Evolutionary conservation across 2,329 filamentous ascomycete genomes (phyloP).

Genomic region (Clarireedia hainanense): DNA sequence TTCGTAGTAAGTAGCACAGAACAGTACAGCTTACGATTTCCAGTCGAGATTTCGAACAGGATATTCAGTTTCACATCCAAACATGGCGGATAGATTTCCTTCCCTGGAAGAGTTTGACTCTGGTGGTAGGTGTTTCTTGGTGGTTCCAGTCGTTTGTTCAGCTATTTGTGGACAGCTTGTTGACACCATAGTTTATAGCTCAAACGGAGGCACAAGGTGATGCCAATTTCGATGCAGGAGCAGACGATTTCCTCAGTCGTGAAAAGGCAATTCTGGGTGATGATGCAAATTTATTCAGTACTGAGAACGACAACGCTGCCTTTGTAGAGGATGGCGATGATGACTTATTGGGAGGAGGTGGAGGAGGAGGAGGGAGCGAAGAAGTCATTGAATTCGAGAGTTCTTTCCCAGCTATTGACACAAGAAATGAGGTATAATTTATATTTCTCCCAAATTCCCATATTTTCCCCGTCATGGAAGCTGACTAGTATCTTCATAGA

Average conservation of each 20-base stretch:
- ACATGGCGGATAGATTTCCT: slow-evolving; percentile 52
- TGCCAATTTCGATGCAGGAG: slow-evolving; percentile 44
- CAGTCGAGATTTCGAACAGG: slow-evolving; percentile 5
- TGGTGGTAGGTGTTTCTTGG: slow-evolving; percentile 32
- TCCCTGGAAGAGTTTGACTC: slow-evolving; percentile 52
- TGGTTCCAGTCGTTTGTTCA: slow-evolving; percentile 3
- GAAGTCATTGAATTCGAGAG: slow-evolving; percentile 61
- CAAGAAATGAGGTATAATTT: slow-evolving; percentile 59
- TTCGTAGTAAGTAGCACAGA: not conserved
- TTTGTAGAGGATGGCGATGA: slow-evolving; percentile 59
- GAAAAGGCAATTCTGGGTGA: slow-evolving; percentile 86
- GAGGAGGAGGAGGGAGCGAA: slow-evolving; percentile 32
- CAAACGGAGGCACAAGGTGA: slow-evolving; percentile 52
- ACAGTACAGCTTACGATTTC: slow-evolving; percentile 10
- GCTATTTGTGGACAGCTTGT: slow-evolving; percentile 3
- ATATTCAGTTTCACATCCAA: slow-evolving; percentile 16
- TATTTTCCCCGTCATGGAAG: not conserved
- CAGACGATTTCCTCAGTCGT: slow-evolving; percentile 81
- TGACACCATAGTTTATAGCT: slow-evolving; percentile 39
- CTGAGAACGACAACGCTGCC: slow-evolving; percentile 61
- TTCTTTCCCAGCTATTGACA: slow-evolving; percentile 76
- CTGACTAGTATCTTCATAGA: slow-evolving; percentile 35
- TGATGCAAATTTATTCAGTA: slow-evolving; percentile 84
- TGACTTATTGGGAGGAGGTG: slow-evolving; percentile 64
- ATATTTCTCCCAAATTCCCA: slow-evolving; percentile 20